Conservation (phyloP, 192 early-diverging fungal species). For the Coemansia sp. region DNA sequence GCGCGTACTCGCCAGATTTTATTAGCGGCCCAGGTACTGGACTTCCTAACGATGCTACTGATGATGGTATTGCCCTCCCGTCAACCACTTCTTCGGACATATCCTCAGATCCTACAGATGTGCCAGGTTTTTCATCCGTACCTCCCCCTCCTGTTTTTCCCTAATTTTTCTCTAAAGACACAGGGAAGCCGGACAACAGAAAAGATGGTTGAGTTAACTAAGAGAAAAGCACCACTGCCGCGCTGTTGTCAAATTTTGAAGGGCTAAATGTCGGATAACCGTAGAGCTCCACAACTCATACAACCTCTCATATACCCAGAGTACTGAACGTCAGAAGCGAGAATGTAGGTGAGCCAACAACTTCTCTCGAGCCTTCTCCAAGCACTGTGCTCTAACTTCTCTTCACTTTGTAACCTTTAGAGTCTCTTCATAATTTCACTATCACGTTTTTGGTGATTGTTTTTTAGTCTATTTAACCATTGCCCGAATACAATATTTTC, state of each 20-base stretch:
- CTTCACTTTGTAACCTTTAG: no score
- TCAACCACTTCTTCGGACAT: not conserved
- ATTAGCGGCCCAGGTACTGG: not conserved
- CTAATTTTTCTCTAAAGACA: not conserved
- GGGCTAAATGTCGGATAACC: no score
- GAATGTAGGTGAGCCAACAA: not conserved
- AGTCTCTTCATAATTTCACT: no score
- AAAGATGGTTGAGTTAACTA: not conserved
- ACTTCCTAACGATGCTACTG: not conserved
- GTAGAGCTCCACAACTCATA: not conserved
- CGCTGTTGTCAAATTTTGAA: no score
- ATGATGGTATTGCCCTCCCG: not conserved
- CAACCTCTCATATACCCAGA: not conserved
- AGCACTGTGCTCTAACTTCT: no score
- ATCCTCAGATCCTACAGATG: not conserved
- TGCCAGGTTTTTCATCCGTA: no score
- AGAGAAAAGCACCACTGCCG: not conserved
- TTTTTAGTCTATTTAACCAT: no score
- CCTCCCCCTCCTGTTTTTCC: not conserved
- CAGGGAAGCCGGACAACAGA: not conserved
- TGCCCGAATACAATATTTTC: no score
- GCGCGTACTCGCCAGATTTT: not conserved
- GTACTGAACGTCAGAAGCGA: no score
- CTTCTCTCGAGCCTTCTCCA: no score
- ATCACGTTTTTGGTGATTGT: no score